Evolutionary conservation across 768 basidiomycete genomes (phyloP).

Genomic region (Russula sp.): DNA sequence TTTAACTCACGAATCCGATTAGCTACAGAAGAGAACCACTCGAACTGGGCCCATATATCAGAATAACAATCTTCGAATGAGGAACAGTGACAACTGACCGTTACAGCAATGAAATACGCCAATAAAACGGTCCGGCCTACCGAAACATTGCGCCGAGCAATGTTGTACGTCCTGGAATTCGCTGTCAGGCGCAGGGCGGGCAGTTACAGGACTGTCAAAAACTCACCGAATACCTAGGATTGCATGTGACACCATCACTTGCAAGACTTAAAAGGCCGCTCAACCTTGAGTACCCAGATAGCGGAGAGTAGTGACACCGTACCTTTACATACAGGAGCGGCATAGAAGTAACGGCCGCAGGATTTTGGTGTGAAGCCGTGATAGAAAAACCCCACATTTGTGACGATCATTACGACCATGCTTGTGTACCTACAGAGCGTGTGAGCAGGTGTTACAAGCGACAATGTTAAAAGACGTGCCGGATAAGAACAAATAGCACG

Average conservation of each 20-base stretch:
- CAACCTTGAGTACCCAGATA: neutral
- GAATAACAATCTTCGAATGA: conserved; percentile 20
- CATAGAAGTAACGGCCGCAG: conserved; percentile 46
- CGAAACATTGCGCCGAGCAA: conserved; percentile 33
- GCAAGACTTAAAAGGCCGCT: neutral
- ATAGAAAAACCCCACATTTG: conserved; percentile 30
- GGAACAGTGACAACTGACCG: conserved; percentile 34
- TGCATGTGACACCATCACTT: no score
- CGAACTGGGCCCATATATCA: conserved; percentile 32
- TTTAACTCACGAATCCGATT: no score
- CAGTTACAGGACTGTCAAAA: neutral
- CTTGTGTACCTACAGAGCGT: conserved; percentile 36
- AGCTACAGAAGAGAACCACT: conserved; percentile 44
- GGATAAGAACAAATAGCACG: neutral
- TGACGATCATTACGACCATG: conserved; percentile 42
- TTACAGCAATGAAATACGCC: conserved; percentile 27
- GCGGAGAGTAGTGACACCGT: conserved; percentile 7
- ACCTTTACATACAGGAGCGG: conserved; percentile 62
- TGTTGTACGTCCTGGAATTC: no score
- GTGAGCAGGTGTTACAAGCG: neutral
- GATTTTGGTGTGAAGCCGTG: neutral
- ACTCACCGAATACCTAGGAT: conserved; percentile 48
- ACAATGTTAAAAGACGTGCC: no score
- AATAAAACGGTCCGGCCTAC: conserved; percentile 36
- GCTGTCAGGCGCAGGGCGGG: no score